Evolutionary conservation across 306 rosid genomes (phyloP).

Genomic region (Canavalia gladiata): DNA sequence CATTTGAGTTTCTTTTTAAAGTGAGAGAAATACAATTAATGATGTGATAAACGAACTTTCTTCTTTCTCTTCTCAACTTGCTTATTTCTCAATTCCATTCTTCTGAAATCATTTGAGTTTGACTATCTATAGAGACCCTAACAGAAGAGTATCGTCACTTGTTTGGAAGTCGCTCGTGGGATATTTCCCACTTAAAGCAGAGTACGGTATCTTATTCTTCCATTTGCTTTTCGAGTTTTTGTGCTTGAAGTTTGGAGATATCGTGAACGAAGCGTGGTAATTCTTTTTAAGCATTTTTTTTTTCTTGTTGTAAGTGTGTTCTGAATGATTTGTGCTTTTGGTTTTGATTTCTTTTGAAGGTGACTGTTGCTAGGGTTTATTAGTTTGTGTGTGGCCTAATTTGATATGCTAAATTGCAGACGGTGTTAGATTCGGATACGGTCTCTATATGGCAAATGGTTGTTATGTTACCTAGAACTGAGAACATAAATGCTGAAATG

Average conservation of each 20-base stretch:
- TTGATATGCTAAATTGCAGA: conserved; percentile 53
- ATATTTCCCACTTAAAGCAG: conserved; percentile 79
- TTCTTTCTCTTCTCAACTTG: background rate
- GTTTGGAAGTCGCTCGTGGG: conserved; percentile 84
- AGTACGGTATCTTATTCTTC: conserved; percentile 54
- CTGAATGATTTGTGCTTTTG: background rate
- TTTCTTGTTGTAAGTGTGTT: background rate
- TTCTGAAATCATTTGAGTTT: conserved; percentile 1
- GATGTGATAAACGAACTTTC: no score
- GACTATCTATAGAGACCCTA: conserved; percentile 86
- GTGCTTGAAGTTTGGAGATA: background rate
- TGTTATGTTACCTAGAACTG: conserved; percentile 53
- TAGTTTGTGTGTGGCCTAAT: background rate
- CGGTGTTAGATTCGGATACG: conserved; percentile 68
- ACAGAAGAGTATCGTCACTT: conserved; percentile 74
- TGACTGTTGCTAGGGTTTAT: background rate
- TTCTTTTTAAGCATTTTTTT: background rate
- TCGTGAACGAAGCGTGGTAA: background rate
- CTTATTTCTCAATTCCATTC: background rate
- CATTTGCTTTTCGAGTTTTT: background rate
- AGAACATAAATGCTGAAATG: conserved; percentile 27
- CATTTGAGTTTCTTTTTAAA: conserved; percentile 63
- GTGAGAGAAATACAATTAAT: no score
- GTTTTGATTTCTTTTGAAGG: background rate
- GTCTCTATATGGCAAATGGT: conserved; percentile 96